phyloP scores from a whole-genome alignment of 805 yeast genomes.

The Dipodascopsis tothii region DNA sequence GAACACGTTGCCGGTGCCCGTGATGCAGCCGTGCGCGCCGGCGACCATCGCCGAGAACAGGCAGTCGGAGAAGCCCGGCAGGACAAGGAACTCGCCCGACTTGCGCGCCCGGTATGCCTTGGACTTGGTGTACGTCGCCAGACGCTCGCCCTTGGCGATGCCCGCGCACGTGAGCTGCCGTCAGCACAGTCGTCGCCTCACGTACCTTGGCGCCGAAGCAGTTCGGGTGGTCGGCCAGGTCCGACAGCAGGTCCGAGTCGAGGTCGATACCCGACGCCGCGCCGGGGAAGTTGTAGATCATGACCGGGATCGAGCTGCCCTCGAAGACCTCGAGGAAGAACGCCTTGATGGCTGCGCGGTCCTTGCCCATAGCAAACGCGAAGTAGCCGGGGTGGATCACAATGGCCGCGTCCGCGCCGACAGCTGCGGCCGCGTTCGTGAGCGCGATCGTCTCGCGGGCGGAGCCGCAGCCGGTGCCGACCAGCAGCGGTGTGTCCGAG shows the following conservation, averaged over 20 bases:
- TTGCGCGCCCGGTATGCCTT: slow-evolving; percentile 28
- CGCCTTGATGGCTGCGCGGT: slow-evolving; percentile 38
- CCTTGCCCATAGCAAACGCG: slow-evolving; percentile 40
- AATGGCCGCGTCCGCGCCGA: slow-evolving; percentile 30
- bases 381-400: slow-evolving; percentile 43
- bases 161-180: slow-evolving; percentile 36
- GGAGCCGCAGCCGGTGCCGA: slow-evolving; percentile 44
- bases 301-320: slow-evolving; percentile 37
- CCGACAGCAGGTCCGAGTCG: slow-evolving; percentile 35
- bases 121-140: slow-evolving; percentile 37
- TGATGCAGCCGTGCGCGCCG: slow-evolving; percentile 46
- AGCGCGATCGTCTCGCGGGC: slow-evolving; percentile 39
- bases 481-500: slow-evolving; percentile 39
- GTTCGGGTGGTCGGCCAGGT: slow-evolving; percentile 37
- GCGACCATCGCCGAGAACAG: slow-evolving; percentile 42
- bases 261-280: slow-evolving; percentile 39
- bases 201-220: slow-evolving; percentile 33
- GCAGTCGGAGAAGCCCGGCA: slow-evolving; percentile 48
- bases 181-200: slow-evolving; percentile 32
- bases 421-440: slow-evolving; percentile 25
- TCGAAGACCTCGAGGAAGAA: slow-evolving; percentile 41
- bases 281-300: slow-evolving; percentile 46
- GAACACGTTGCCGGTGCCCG: slow-evolving; percentile 48
- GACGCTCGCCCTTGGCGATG: slow-evolving; percentile 44
- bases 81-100: slow-evolving; percentile 32